Percentiles rank a stretch among this genome's conserved stretches.
phyloP scores from a whole-genome alignment of 768 basidiomycete species.

The Mycena belliarum region DNA sequence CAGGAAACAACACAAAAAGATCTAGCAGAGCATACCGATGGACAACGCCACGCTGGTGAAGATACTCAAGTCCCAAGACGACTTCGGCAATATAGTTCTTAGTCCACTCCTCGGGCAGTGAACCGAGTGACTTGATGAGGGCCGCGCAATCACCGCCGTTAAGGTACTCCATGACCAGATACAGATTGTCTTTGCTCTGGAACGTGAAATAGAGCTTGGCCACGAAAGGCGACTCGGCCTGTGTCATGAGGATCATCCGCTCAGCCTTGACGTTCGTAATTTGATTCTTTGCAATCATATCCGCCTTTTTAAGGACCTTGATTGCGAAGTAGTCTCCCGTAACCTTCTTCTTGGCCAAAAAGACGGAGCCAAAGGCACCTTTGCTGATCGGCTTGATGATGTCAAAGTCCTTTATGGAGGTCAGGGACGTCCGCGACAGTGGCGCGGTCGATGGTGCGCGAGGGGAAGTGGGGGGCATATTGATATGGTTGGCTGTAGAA shows the following conservation, averaged over 20 bases:
- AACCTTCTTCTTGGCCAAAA: conserved; percentile 95
- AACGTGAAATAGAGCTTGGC: conserved; percentile 98
- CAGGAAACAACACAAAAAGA: conserved; percentile 1
- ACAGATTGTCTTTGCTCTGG: conserved; percentile 98
- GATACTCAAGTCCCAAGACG: conserved; percentile 90
- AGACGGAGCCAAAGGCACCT: conserved; percentile 98
- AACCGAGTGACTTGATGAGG: conserved; percentile 93
- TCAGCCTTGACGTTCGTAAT: conserved; percentile 99
- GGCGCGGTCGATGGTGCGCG: conserved; percentile 80
- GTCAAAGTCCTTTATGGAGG: conserved; percentile 98
- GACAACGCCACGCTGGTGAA: conserved; percentile 94
- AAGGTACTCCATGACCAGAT: conserved; percentile 99
- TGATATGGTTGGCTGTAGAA: conserved; percentile 66
- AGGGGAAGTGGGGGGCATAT: conserved; percentile 67
- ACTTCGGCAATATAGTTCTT: conserved; percentile 96
- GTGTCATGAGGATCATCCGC: conserved; percentile 99
- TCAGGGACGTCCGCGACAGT: conserved; percentile 73
- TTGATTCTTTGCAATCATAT: conserved; percentile 99
- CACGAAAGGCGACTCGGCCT: conserved; percentile 97
- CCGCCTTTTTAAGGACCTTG: conserved; percentile 99
- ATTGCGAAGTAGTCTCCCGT: conserved; percentile 99
- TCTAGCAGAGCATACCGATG: conserved; percentile 73
- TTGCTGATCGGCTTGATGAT: conserved; percentile 99
- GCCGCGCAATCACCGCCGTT: conserved; percentile 98
- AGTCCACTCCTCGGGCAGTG: conserved; percentile 94